Evolutionary conservation across 768 basidiomycete species (phyloP), one percentile per base, ranked within the genome.

Genomic region (Candolleomyces efflorescens): DNA sequence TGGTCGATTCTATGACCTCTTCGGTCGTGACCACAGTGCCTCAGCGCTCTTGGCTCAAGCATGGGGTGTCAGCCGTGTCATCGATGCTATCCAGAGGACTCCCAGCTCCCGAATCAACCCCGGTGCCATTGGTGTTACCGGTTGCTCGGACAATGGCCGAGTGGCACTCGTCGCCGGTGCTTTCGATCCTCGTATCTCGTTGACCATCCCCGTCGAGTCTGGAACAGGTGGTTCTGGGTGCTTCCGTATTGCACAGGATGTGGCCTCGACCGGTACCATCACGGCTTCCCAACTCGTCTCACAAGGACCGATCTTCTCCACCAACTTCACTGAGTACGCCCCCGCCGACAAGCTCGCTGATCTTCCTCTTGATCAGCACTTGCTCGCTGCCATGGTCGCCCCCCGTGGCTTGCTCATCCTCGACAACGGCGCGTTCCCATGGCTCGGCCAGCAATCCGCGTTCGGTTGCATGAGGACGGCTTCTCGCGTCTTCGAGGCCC

Each of bases 161-260:
- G 82, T 80, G 54, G 81, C 82, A 1, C 71, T 82, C 37, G 76
- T 82, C 53, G 81, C 79, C 13, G 82, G 81, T 15, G 82, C 81
- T 6, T 80, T 82, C 63, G 81, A 83, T 55, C 64, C 69, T 3
- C 79, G 82, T 49, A 78, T 84, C 61, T 77, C 78, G 5, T 69
- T 84, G 55, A 82, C 81, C 5, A 79, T 84, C 62, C 79, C 82
- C 3, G 81, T 82, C 64, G 82, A 84, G 66, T 82, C 81, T 10
- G 82, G 82, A 7, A 79, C 79, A 5, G 82, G 82, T 43, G 82
- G 82, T 2, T 73, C 78, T 26, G 77, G 77, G 10, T 80, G 76
- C 69, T 84, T 81, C 81, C 75, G 82, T 38, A 69, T 84, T 56
- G 81, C 81, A 9, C 73, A 78, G 59, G 74, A 64, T 58, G 72